Base-by-base conservation (phyloP, 331 rosid species). In the Rhamnella rubrinervis region DNA sequence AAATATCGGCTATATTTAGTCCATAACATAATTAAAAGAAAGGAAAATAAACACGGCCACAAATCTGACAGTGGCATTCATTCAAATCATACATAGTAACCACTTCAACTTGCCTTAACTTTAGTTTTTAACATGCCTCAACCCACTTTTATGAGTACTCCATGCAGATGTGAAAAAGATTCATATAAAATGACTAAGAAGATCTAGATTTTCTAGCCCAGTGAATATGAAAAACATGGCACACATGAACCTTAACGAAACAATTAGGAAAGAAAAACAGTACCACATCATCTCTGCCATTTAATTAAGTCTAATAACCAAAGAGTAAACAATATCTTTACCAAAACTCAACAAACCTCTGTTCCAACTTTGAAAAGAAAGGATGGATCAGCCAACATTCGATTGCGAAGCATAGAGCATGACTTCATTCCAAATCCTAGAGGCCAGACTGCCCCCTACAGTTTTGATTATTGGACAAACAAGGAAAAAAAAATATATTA, bases 321-420 rank as follows among this genome's bases (percentile, higher is more conserved):
- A 17, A 66, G 28, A 26, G 62, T 40, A 59, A 53, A 12, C 21
- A 21, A 20, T 58, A 63, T 18, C 67, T 28, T 31, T 39, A 46
- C 65, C 66, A 62, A 61, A 71, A 39, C 68, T 61, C 49, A 84
- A 86, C 88, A 65, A 64, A 93, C 98, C 98, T 90, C 98, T 14
- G 85, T 86, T 73, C 98, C 97, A 71, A 93, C 89, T 91, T 90
- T 90, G 77, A 93, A 93, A 37, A 90, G 89, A 76, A 93, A 93
- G 12, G 97, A 84, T 60, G 96, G 97, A 76, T 93, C 96, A 26
- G 96, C 97, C 28, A 90, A 71, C 96, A 90, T 87, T 76, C 96
- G 86, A 59, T 91, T 89, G 19, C 98, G 90, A 74, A 93, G 79
- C 89, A 88, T 79, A 38, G 92, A 63, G 75, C 96, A 93, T 60